A percentile compares a stretch with the other conserved stretches of the same genome.
phyloP scores from a whole-genome alignment of 2,329 filamentous ascomycete species.

The Orbilia brochopaga region DNA sequence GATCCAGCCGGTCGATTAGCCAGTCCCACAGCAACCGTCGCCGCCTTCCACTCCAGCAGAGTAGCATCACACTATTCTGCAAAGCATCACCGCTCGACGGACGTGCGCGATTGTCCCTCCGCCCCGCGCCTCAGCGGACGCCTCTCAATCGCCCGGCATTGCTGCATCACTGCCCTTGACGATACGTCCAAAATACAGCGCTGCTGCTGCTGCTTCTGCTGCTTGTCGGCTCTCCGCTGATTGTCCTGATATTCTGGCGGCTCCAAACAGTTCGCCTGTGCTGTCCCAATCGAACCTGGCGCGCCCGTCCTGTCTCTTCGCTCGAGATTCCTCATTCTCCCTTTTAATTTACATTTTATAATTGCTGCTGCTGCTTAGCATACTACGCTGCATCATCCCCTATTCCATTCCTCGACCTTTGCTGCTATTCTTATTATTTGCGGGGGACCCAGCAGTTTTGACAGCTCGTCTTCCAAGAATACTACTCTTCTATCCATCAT shows the following conservation, averaged over 20 bases:
- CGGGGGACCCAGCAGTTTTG: conserved; percentile 17
- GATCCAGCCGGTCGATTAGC: neutral
- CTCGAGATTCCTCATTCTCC: conserved; percentile 20
- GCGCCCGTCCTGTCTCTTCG: conserved; percentile 15
- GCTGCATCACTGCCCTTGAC: neutral
- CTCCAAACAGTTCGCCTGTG: conserved; percentile 30
- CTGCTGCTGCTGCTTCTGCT: no score
- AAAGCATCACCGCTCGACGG: neutral
- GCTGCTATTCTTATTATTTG: conserved; percentile 14
- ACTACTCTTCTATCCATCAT: neutral
- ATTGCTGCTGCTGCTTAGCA: no score
- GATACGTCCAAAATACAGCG: no score
- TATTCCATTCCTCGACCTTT: neutral
- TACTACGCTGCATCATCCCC: conserved; percentile 6
- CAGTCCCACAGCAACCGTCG: neutral
- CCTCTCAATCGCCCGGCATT: neutral
- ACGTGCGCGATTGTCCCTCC: conserved; percentile 22
- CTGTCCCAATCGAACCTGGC: conserved; percentile 43
- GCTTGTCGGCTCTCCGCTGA: neutral
- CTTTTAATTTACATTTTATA: conserved; percentile 15
- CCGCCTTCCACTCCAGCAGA: neutral
- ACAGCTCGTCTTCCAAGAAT: neutral
- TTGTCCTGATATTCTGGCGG: conserved; percentile 15
- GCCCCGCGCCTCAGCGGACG: conserved; percentile 42
- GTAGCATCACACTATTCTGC: neutral